These are phyloP conservation scores for Podila epigama DNA, from an alignment of 192 early-diverging fungal genomes.

Conservation along the genomic window DNA sequence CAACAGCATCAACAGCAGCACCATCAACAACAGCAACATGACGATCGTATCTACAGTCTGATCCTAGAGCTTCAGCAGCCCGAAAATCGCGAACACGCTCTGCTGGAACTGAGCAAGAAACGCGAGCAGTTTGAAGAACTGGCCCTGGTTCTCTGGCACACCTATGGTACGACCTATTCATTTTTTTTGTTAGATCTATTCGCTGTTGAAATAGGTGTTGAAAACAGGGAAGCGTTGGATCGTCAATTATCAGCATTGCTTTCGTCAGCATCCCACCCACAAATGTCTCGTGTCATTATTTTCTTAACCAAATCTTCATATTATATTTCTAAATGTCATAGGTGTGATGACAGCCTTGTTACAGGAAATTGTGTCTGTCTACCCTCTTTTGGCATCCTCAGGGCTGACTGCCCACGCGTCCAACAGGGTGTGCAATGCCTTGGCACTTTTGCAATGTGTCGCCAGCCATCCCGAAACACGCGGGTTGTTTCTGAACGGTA, in stretches of 20 bases:
- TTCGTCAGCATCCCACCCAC: too few relatives aligned
- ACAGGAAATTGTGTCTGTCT: conserved; percentile 93
- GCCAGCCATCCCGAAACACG: conserved; percentile 93
- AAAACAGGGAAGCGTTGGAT: too few relatives aligned
- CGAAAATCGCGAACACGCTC: conserved; percentile 82
- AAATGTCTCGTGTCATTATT: not conserved
- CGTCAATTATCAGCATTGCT: not conserved
- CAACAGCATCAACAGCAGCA: conserved; percentile 43
- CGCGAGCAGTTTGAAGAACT: conserved; percentile 95
- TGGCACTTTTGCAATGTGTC: conserved; percentile 93
- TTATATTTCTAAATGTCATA: conserved; percentile 15
- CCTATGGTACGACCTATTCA: conserved; percentile 71
- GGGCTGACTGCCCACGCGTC: conserved; percentile 83
- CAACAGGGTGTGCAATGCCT: conserved; percentile 93
- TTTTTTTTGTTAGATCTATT: not conserved
- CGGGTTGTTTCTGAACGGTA: conserved; percentile 78
- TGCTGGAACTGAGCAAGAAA: conserved; percentile 93
- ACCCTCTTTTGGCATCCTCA: conserved; percentile 86
- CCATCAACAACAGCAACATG: conserved; percentile 64
- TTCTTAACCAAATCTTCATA: not conserved
- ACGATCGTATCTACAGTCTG: conserved; percentile 88
- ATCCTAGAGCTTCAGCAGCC: conserved; percentile 88
- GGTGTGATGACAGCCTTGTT: conserved; percentile 93
- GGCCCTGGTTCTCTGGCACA: conserved; percentile 97
- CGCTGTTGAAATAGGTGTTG: not conserved